phyloP scores from a whole-genome alignment of 441 rosid species.

The Biscutella auriculata region DNA sequence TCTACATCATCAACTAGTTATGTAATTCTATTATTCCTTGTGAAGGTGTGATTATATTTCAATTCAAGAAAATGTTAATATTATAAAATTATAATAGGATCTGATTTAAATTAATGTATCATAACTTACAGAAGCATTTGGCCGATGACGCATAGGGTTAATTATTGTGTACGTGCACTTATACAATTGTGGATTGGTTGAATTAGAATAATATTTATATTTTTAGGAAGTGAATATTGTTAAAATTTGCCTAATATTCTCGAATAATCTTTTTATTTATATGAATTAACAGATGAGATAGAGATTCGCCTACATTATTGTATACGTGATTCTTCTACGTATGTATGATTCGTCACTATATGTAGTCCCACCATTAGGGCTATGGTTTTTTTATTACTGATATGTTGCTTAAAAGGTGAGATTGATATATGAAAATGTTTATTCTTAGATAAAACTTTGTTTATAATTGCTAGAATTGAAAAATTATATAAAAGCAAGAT shows the following conservation, averaged over 20 bases:
- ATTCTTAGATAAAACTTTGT: neutral
- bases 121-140: neutral
- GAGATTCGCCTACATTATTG: conserved; percentile 11
- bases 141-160: neutral
- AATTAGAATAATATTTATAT: conserved; percentile 6
- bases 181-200: conserved; percentile 9
- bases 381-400: neutral
- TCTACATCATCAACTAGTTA: no score
- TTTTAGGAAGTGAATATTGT: conserved; percentile 1
- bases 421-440: neutral
- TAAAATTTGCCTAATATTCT: neutral
- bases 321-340: conserved; percentile 13
- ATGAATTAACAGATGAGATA: neutral
- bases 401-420: conserved; percentile 7
- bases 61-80: no score
- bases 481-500: neutral
- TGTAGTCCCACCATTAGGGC: conserved; percentile 12
- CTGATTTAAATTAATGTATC: neutral
- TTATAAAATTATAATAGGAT: neutral
- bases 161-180: conserved; percentile 10
- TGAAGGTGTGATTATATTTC: no score
- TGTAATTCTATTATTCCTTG: no score
- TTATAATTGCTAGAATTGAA: conserved; percentile 15
- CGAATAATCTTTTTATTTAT: neutral
- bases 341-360: conserved; percentile 9